Evolutionary conservation across 306 rosid genomes (phyloP), one percentile per base, ranked within the genome.

Genomic region (Gleditsia sinensis): DNA sequence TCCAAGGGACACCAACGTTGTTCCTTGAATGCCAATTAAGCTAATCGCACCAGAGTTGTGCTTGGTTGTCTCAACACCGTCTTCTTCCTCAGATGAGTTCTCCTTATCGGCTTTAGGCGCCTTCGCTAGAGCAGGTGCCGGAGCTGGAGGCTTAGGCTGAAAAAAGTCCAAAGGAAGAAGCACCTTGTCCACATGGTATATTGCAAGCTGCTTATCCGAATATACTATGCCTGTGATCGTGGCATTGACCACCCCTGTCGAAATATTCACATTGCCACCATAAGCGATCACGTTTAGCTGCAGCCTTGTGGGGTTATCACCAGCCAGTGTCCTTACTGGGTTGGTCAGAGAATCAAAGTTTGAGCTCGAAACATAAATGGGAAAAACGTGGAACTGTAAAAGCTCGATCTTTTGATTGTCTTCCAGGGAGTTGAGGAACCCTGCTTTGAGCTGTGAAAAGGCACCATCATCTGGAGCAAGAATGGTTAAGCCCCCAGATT

Each of bases 341-440:
- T 87, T 84, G 76, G 85, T 74, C 9, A 87, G 62, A 20, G 88
- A 82, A 65, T 87, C 87, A 45, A 87, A 84, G 61, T 87, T 87
- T 6, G 87, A 71, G 30, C 86, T 67, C 0, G 88, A 57, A 2
- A 87, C 72, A 24, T 65, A 80, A 14, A 65, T 57, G 19, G 86
- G 85, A 25, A 87, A 70, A 34, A 87, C 23, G n/a, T 87, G 88
- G 78, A 69, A 87, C 54, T 83, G 88, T 13, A 84, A 9, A 34
- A 84, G 85, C 49, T 87, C 75, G 5, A 74, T 87, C 51, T 84
- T 87, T 25, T 79, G 79, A 34, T 71, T 71, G 21, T 79, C 83
- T 7, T 30, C 37, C 0, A 78, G 75, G 6, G 77, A 71, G 39
- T 85, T 81, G 10, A 81, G 82, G 60, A 80, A 78, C 3, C 88